A percentile compares a stretch with the other conserved stretches of the same genome.
phyloP scores from a whole-genome alignment of 768 basidiomycete species.

The Naganishia kalamii region DNA sequence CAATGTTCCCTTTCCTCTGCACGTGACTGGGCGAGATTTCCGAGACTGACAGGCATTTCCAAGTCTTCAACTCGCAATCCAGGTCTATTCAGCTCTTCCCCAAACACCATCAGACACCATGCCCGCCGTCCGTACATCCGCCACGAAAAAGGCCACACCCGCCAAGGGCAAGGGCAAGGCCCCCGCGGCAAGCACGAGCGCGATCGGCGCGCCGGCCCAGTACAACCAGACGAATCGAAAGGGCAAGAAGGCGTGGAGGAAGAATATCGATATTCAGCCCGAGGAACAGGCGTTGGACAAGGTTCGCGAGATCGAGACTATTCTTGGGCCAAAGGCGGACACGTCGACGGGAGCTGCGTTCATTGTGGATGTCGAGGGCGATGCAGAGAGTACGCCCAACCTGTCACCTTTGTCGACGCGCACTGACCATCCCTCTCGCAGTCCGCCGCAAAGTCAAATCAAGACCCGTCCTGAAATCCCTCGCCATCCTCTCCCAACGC shows the following conservation, averaged over 20 bases:
- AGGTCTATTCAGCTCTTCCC: not conserved
- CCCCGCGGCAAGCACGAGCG: constrained; percentile 4
- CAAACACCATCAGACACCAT: not conserved
- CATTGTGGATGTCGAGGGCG: constrained; percentile 20
- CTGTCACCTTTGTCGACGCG: no score
- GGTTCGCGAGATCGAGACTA: constrained; percentile 71
- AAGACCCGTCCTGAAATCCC: constrained; percentile 50
- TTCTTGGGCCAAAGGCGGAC: constrained; percentile 54
- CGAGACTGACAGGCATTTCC: not conserved
- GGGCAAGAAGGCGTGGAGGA: constrained; percentile 89
- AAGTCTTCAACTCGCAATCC: not conserved
- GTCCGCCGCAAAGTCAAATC: constrained; percentile 30
- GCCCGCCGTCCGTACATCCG: constrained; percentile 1
- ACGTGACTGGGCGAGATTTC: constrained; percentile 15
- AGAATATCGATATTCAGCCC: constrained; percentile 77
- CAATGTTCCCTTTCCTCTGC: not conserved
- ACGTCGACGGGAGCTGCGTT: not conserved
- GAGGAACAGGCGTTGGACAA: constrained; percentile 71
- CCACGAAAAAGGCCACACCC: not conserved
- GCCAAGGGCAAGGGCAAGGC: constrained; percentile 19
- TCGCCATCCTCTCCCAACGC: constrained; percentile 74
- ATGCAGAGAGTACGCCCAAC: constrained; percentile 10
- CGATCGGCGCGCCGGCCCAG: constrained; percentile 47
- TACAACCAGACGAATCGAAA: constrained; percentile 65
- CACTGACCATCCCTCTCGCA: not conserved